Conservation (phyloP, 352 stramenopile genomes). For the Phytophthora hibernalis region DNA sequence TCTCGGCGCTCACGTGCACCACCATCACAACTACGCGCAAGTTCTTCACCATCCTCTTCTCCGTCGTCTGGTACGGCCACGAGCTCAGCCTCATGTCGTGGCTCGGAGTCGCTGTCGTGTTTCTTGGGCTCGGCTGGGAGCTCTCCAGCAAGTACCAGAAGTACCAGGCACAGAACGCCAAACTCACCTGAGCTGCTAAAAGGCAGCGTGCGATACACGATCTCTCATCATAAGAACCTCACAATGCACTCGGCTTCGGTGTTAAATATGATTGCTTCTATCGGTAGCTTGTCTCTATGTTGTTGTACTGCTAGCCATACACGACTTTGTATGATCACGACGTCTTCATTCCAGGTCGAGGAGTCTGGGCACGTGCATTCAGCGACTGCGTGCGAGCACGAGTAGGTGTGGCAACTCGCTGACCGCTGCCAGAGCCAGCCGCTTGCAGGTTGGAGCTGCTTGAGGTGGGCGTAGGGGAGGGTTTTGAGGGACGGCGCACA, state of each 20-base stretch:
- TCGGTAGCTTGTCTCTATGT: constrained; percentile 1
- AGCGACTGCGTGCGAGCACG: constrained; percentile 51
- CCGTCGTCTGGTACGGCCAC: constrained; percentile 97
- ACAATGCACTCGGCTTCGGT: constrained; percentile 27
- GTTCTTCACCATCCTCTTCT: constrained; percentile 99
- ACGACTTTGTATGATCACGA: constrained; percentile 1
- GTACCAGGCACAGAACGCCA: constrained; percentile 68
- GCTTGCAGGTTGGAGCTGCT: constrained; percentile 28
- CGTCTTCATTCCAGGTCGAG: constrained; percentile 27
- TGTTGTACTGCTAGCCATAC: constrained; percentile 16
- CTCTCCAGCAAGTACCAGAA: constrained; percentile 89
- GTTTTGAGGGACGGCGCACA: constrained; percentile 44
- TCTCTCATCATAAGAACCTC: constrained; percentile 40
- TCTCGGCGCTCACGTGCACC: constrained; percentile 98
- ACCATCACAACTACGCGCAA: constrained; percentile 99
- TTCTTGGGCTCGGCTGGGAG: constrained; percentile 89
- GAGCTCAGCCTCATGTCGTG: constrained; percentile 92
- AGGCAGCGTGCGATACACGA: constrained; percentile 15
- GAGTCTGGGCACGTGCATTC: constrained; percentile 12
- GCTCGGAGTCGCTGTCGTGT: constrained; percentile 92
- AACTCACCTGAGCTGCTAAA: constrained; percentile 34
- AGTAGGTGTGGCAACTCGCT: constrained; percentile 29
- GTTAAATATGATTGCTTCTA: constrained; percentile 15
- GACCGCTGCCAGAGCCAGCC: constrained; percentile 8
- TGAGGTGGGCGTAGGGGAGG: constrained; percentile 33